phyloP scores from a whole-genome alignment of 371 early-diverging fungal genomes.

The Mucor irregularis region DNA sequence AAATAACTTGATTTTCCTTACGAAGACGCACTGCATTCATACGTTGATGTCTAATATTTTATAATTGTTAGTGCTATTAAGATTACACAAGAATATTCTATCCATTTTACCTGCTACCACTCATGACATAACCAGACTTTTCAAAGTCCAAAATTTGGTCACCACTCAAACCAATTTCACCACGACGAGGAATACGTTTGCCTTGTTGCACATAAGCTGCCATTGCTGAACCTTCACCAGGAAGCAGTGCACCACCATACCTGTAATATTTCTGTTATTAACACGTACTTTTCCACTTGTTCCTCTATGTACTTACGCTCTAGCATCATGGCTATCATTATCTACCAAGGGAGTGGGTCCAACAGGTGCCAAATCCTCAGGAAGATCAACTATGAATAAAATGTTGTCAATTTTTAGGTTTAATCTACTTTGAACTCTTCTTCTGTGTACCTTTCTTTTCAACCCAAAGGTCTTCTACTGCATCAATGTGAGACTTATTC shows the following conservation, averaged over 20 bases:
- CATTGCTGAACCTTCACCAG: constrained; percentile 59
- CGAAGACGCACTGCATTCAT: constrained; percentile 96
- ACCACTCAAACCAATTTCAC: constrained; percentile 91
- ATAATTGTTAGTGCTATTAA: neutral
- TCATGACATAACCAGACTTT: constrained; percentile 93
- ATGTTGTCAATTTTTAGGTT: neutral
- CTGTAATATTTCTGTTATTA: constrained; percentile 22
- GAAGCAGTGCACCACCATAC: constrained; percentile 75
- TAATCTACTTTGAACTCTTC: neutral
- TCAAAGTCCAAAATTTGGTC: constrained; percentile 85
- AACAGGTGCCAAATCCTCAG: constrained; percentile 59
- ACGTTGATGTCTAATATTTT: constrained; percentile 69
- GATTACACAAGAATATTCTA: too few relatives aligned
- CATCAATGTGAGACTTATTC: constrained; percentile 44
- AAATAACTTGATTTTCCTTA: constrained; percentile 93
- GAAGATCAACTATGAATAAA: constrained; percentile 46
- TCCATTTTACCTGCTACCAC: constrained; percentile 78
- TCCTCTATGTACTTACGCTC: constrained; percentile 36
- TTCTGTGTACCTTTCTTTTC: constrained; percentile 61
- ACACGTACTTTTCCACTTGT: constrained; percentile 18
- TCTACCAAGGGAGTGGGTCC: constrained; percentile 63
- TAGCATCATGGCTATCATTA: constrained; percentile 55
- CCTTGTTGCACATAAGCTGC: constrained; percentile 83
- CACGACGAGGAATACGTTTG: constrained; percentile 95
- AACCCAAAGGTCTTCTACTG: constrained; percentile 58